Evolutionary conservation across 768 basidiomycete species (phyloP).

Genomic region (Pleurotus tuoliensis): DNA sequence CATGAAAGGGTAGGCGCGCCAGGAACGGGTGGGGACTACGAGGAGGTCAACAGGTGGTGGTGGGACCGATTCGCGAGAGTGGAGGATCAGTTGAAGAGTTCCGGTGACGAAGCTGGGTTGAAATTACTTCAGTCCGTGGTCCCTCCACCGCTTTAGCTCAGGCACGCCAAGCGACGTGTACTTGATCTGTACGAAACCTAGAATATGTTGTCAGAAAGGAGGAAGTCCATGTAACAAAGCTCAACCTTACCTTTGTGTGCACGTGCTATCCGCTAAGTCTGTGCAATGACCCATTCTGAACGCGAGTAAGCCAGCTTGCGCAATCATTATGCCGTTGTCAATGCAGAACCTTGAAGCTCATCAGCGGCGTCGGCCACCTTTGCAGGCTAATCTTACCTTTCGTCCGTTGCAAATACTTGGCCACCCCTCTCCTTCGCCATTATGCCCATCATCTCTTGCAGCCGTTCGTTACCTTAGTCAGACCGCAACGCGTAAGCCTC

Average conservation of each 20-base stretch:
- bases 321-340: constrained; percentile 99
- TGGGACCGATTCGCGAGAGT: constrained; percentile 63
- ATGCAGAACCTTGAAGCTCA: constrained; percentile 78
- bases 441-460: constrained; percentile 98
- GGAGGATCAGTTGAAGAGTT: constrained; percentile 36
- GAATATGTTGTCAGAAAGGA: not conserved
- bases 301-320: constrained; percentile 90
- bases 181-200: constrained; percentile 94
- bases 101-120: constrained; percentile 43
- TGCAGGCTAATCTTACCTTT: constrained; percentile 53
- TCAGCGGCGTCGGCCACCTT: not conserved
- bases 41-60: constrained; percentile 70
- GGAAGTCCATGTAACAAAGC: constrained; percentile 2
- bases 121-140: constrained; percentile 49
- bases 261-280: constrained; percentile 72
- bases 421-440: constrained; percentile 93
- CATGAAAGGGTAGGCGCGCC: constrained; percentile 39
- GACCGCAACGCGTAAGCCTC: not conserved
- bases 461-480: constrained; percentile 73
- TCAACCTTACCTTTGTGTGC: constrained; percentile 78
- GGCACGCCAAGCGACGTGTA: constrained; percentile 85
- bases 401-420: constrained; percentile 91
- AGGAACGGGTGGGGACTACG: constrained; percentile 37
- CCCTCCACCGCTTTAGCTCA: constrained; percentile 32
- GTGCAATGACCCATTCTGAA: constrained; percentile 89